Evolutionary conservation across 2,329 filamentous ascomycete species (phyloP).

Genomic region (Colletotrichum sp.): DNA sequence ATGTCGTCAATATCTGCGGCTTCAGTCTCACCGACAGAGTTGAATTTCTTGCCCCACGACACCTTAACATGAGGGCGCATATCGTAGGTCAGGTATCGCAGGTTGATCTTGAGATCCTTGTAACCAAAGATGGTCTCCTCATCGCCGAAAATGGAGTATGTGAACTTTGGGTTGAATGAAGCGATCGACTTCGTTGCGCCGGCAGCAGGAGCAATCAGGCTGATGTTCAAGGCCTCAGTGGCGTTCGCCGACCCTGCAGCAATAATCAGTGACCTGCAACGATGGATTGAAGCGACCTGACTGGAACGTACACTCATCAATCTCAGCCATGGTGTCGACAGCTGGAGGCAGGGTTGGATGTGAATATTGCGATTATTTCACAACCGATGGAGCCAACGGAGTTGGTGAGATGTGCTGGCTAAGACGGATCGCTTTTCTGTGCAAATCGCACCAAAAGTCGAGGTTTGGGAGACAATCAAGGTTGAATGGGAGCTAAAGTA

Average conservation of each 20-base stretch:
- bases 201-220: constrained; percentile 57
- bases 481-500: not conserved
- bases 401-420: not conserved
- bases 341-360: not conserved
- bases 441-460: not conserved
- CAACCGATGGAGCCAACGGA: not conserved
- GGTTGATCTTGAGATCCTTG: constrained; percentile 76
- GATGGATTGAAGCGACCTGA: not conserved
- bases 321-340: constrained; percentile 8
- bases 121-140: constrained; percentile 92
- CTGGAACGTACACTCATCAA: constrained; percentile 9
- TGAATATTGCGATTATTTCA: not conserved
- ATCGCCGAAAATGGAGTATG: constrained; percentile 93
- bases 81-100: constrained; percentile 72
- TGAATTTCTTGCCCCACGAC: constrained; percentile 74
- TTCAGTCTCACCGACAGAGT: constrained; percentile 68
- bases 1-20: constrained; percentile 72
- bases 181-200: constrained; percentile 61
- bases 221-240: constrained; percentile 68
- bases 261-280: not conserved
- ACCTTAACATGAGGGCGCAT: constrained; percentile 79
- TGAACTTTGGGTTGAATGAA: constrained; percentile 84
- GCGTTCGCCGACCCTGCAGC: constrained; percentile 62
- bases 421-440: not conserved
- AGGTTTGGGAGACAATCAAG: not conserved